Base-by-base conservation (phyloP, 306 rosid species). In the Biancaea sappan region DNA sequence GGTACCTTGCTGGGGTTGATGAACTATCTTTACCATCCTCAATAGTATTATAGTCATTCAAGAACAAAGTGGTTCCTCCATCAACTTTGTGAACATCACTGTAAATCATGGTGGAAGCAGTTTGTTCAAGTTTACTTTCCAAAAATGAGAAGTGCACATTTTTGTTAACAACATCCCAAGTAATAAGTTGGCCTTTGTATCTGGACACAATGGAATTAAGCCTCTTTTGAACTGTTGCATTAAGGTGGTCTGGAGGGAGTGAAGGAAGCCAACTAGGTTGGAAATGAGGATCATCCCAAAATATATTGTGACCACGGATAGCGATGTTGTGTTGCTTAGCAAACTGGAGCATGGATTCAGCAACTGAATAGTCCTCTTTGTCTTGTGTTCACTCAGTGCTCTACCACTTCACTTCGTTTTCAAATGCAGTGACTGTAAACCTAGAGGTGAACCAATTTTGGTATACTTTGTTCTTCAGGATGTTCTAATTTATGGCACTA, bases 361-460 rank as follows among this genome's bases (percentile, higher is more conserved):
- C 66, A 0, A 8, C 65, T 0, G 81, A 19, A 66, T 88, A 92
- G 82, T 87, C 71, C 19, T 69, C 81, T 0, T 9, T 35, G 26
- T 96, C 93, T 1, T 0, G 87, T 0, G 58, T 10, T 0, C 0
- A 3, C 66, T 92, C 97, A 0, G 48, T 92, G 75, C 63, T 73
- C 71, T 89, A 86, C 97, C 93, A 92, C 41, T 92, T 92, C 97
- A 92, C 88, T 74, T 89, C 97, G 12, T 92, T 59, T 47, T 38
- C 89, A 44, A 89, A 92, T 26, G 83, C 66, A 16, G 97, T 76
- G 37, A 86, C 88, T 3, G 72, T 76, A 87, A 92, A 92, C 66
- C 91, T 85, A 0, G 90, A 73, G 4, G 72, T 34, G 70, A 89
- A 86, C 97, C 97, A 89, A n/a, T 84, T 78, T n/a, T 83, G 90